Base-by-base conservation (phyloP, 2,329 filamentous ascomycete genomes). In the Calonectria hongkongensis region DNA sequence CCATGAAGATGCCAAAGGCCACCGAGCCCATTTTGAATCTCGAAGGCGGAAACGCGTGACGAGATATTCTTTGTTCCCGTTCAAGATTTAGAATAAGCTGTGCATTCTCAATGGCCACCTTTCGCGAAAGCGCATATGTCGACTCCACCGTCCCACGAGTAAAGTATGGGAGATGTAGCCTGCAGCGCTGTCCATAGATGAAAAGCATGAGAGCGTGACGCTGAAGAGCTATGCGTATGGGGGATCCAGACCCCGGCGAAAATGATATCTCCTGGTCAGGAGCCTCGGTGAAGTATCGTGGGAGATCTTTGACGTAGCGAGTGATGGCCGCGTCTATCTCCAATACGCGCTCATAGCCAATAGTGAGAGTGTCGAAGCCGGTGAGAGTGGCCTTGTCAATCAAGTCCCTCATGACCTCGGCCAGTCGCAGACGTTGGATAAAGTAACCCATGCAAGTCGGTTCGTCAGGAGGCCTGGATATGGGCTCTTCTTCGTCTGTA, bases 381-480 rank as follows among this genome's bases (percentile, higher is more conserved):
- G 73, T 72, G 12, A 81, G 73, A 7, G 80, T 78, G 8, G 76
- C 77, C 16, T 79, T 77, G 47, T 87, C 85, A n/a, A 82, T 77
- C 12, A 85, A 79, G 5, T 76, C 74, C 9, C 83, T 84, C 60
- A 81, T 80, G 21, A 85, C 74, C 51, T 86, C 84, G 5, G 82
- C 81, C 1, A 87, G 76, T 7, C 81, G 82, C 58, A 84, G 80
- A 16, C 85, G 83, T 50, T 84, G 81, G 10, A 87, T 73, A 28
- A 84, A 82, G 54, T 83, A 85, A 1, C 84, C 84, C 66, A 84
- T 79, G 12, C 76, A 78, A 0, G 85, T 87, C 0, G 80, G 73
- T 15, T 82, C 74, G 6, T 78, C 76, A 1, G 76, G 58, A 0
- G 85, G 82, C 18, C 79, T 80, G 2, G 79, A 77, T 4, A 84